phyloP scores from a whole-genome alignment of 2,329 filamentous ascomycete species.

The Curvularia lunata region DNA sequence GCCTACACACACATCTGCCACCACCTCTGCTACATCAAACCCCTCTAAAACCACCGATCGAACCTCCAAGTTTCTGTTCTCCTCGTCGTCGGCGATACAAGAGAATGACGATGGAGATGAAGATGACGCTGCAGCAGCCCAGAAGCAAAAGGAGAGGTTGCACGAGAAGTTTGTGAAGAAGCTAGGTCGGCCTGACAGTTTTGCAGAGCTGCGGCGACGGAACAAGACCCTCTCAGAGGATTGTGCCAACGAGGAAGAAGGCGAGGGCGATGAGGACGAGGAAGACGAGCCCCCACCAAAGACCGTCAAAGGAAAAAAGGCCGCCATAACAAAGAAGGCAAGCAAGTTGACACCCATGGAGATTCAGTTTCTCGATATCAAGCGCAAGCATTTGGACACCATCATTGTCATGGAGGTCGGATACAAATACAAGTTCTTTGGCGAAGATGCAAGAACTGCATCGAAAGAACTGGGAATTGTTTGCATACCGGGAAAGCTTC shows the following conservation, averaged over 20 bases:
- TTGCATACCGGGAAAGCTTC: conserved; percentile 92
- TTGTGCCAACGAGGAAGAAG: conserved; percentile 58
- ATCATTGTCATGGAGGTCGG: conserved; percentile 92
- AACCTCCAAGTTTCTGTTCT: conserved; percentile 66
- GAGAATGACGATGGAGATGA: conserved; percentile 43
- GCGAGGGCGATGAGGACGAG: conserved; percentile 62
- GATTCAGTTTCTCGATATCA: conserved; percentile 91
- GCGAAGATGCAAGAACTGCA: conserved; percentile 88
- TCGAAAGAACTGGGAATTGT: conserved; percentile 93
- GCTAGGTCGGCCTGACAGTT: conserved; percentile 82
- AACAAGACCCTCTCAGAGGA: conserved; percentile 64
- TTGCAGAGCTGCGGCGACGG: conserved; percentile 69
- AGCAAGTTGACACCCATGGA: conserved; percentile 93
- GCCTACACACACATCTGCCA: conserved; percentile 31
- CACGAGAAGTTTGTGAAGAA: conserved; percentile 90
- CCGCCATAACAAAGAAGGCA: conserved; percentile 68
- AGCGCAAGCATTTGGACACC: conserved; percentile 87
- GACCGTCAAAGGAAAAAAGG: conserved; percentile 58
- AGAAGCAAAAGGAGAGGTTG: conserved; percentile 70
- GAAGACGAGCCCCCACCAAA: conserved; percentile 62
- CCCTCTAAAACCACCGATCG: conserved; percentile 52
- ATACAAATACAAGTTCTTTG: conserved; percentile 98
- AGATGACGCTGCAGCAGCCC: conserved; percentile 59
- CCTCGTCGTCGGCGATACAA: conserved; percentile 54
- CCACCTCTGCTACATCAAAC: conserved; percentile 37